These are phyloP conservation scores for Eryngium alpinum DNA, from an alignment of 140 eudicot species.

Conservation along the genomic window DNA sequence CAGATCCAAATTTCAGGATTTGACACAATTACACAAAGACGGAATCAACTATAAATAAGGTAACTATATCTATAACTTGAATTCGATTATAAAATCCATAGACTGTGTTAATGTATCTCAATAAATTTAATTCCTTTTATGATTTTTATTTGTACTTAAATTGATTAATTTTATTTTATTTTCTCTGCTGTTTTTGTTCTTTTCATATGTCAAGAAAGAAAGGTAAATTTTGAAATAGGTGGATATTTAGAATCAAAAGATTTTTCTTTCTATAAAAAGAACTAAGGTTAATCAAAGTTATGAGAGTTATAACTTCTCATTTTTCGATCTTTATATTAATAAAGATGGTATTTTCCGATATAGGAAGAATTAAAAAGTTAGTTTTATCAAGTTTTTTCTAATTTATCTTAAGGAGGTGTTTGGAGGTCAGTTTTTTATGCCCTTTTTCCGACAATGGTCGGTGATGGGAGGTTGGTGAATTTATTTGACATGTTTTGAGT, in stretches of 20 bases:
- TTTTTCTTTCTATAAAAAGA: conserved; percentile 23
- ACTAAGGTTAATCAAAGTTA: conserved; percentile 24
- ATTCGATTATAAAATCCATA: background rate
- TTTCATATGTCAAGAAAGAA: conserved; percentile 13
- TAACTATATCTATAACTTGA: background rate
- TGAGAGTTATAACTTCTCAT: conserved; percentile 18
- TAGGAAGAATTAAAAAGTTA: conserved; percentile 35
- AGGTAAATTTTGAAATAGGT: conserved; percentile 33
- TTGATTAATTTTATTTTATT: background rate
- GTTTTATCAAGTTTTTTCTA: conserved; percentile 62
- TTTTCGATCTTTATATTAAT: conserved; percentile 26
- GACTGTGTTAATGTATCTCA: background rate
- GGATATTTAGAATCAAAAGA: conserved; percentile 36
- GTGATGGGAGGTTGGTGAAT: conserved; percentile 53
- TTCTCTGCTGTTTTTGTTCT: background rate
- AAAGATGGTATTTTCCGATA: conserved; percentile 29
- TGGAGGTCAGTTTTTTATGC: conserved; percentile 36
- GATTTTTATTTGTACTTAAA: background rate
- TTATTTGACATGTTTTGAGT: conserved; percentile 65
- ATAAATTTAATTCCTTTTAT: background rate
- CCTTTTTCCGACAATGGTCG: conserved; percentile 54
- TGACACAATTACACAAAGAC: background rate
- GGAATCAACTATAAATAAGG: conserved; percentile 7
- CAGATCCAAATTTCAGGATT: background rate
- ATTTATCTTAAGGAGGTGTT: conserved; percentile 46